A percentile compares a stretch with the other conserved stretches of the same genome.
Conservation (phyloP, 139 green algal species). For the Chlorella sp. region DNA sequence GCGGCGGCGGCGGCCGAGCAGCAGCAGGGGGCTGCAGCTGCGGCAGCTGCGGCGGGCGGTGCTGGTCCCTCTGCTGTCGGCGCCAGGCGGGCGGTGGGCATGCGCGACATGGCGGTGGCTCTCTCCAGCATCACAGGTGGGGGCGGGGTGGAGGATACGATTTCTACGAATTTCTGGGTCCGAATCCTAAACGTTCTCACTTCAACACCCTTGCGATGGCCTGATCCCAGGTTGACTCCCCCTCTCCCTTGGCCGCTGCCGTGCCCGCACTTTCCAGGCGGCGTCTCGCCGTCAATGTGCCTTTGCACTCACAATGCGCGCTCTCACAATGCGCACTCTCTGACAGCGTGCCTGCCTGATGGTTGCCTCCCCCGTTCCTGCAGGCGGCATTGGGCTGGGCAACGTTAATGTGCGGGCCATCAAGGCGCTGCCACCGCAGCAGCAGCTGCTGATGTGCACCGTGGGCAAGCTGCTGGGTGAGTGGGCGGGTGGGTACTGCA, state of each 20-base stretch:
- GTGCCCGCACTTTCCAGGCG: no score
- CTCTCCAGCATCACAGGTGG: conserved; percentile 40
- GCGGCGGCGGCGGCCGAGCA: background rate
- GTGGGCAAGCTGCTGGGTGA: conserved; percentile 51
- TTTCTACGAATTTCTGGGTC: no score
- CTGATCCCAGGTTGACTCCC: no score
- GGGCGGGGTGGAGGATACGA: background rate
- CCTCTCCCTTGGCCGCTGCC: no score
- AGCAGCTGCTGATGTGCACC: conserved; percentile 59
- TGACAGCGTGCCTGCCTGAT: background rate
- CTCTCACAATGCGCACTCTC: background rate
- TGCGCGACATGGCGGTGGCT: conserved; percentile 52
- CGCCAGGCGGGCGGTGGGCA: conserved; percentile 19
- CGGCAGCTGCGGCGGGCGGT: background rate
- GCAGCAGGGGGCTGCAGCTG: background rate
- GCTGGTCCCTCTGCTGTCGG: background rate
- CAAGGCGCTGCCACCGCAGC: conserved; percentile 52
- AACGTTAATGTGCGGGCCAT: conserved; percentile 42
- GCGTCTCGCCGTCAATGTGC: background rate
- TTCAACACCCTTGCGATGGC: no score
- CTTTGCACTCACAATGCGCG: background rate
- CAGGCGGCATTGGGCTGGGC: conserved; percentile 37
- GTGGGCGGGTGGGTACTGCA: background rate
- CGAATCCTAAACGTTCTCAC: no score
- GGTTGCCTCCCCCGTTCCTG: background rate